These are phyloP conservation scores for Pseudonectria foliicola DNA, from an alignment of 2,329 filamentous ascomycete species.

Conservation along the genomic window DNA sequence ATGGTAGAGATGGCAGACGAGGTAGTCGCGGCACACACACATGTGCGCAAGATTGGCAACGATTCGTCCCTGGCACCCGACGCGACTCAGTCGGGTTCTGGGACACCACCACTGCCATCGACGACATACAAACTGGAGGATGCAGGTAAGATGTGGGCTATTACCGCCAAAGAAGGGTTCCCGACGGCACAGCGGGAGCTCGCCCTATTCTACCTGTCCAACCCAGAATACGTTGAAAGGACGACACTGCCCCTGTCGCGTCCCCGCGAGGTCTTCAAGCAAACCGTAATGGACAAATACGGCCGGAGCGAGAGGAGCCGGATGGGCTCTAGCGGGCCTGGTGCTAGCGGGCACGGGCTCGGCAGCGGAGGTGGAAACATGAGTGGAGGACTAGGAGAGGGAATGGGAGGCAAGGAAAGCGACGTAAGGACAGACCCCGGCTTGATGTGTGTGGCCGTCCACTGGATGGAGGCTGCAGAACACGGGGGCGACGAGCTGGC, in stretches of 20 bases:
- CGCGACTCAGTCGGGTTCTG: slow-evolving; percentile 28
- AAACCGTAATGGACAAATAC: slow-evolving; percentile 70
- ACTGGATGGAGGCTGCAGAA: slow-evolving; percentile 93
- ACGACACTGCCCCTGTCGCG: slow-evolving; percentile 78
- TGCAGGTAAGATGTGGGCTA: slow-evolving; percentile 82
- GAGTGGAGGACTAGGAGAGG: slow-evolving; percentile 16
- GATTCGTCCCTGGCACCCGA: slow-evolving; percentile 23
- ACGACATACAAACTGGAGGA: slow-evolving; percentile 67
- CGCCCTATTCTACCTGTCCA: slow-evolving; percentile 85
- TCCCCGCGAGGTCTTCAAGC: slow-evolving; percentile 84
- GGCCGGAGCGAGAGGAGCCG: slow-evolving; percentile 32
- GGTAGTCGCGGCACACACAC: slow-evolving; percentile 54
- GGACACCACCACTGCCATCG: slow-evolving; percentile 40
- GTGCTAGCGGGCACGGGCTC: slow-evolving; percentile 15
- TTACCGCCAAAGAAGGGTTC: slow-evolving; percentile 82
- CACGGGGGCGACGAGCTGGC: slow-evolving; percentile 82
- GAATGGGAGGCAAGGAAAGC: slow-evolving; percentile 30
- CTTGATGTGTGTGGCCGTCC: slow-evolving; percentile 87
- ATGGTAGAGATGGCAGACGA: slow-evolving; percentile 59
- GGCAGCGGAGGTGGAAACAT: slow-evolving; percentile 17
- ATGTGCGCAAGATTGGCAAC: slow-evolving; percentile 45
- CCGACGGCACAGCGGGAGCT: slow-evolving; percentile 86
- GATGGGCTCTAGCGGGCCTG: slow-evolving; percentile 13
- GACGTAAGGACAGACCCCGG: slow-evolving; percentile 68
- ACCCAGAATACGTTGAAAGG: slow-evolving; percentile 75